Evolutionary conservation across 1,139 yeast species (phyloP).

Genomic region (Candida sojae): DNA sequence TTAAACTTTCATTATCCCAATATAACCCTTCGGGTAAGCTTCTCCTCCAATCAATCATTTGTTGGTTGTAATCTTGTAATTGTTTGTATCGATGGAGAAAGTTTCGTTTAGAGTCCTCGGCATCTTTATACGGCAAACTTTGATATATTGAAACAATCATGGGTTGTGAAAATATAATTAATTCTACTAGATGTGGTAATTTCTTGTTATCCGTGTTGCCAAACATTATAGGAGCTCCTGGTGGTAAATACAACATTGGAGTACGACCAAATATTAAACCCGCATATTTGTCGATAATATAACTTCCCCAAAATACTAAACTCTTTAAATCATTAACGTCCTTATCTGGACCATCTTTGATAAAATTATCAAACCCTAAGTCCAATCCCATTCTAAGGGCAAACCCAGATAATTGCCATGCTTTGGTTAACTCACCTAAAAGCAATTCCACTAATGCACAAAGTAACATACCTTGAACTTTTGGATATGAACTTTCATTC

Average conservation of each 20-base stretch:
- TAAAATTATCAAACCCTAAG: conserved; percentile 10
- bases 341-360: conserved; percentile 6
- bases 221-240: not conserved
- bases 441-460: conserved; percentile 10
- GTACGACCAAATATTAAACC: conserved; percentile 12
- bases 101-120: conserved; percentile 9
- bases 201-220: conserved; percentile 5
- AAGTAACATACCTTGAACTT: conserved; percentile 8
- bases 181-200: conserved; percentile 4
- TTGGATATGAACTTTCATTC: conserved; percentile 9
- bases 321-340: conserved; percentile 7
- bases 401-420: conserved; percentile 13
- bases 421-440: conserved; percentile 11
- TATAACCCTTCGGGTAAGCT: conserved; percentile 4
- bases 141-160: conserved; percentile 12
- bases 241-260: conserved; percentile 9
- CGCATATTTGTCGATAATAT: conserved; percentile 11
- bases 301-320: conserved; percentile 12
- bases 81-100: conserved; percentile 9
- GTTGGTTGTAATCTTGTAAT: conserved; percentile 8
- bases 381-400: conserved; percentile 14
- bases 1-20: conserved; percentile 9
- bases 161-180: conserved; percentile 9
- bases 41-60: conserved; percentile 8
- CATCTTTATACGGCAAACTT: conserved; percentile 9